These are phyloP conservation scores for Mucor saturninus DNA, from an alignment of 371 early-diverging fungal genomes.

Conservation along the genomic window DNA sequence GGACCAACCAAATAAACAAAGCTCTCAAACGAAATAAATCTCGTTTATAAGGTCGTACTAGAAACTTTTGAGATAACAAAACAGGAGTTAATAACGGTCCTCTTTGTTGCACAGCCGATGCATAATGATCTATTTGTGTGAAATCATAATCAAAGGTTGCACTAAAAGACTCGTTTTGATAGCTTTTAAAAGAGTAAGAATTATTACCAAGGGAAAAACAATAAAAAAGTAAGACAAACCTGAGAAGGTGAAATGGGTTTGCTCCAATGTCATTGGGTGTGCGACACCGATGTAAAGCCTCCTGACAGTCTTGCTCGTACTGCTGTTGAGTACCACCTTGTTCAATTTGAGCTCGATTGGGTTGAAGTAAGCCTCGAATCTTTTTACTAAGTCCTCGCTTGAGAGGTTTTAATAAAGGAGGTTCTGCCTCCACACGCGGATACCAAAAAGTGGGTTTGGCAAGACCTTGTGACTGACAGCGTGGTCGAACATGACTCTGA, in stretches of 20 bases:
- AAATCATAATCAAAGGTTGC: constrained; percentile 28
- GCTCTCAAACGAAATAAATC: constrained; percentile 52
- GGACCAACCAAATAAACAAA: constrained; percentile 62
- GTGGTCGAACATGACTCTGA: neutral
- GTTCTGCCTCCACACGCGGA: constrained; percentile 28
- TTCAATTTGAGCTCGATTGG: constrained; percentile 38
- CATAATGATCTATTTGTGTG: constrained; percentile 58
- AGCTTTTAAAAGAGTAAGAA: neutral
- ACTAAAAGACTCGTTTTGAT: too few species aligned
- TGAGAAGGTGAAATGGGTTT: constrained; percentile 42
- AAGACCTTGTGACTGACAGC: constrained; percentile 10
- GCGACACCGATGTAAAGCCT: constrained; percentile 30
- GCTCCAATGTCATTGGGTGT: constrained; percentile 21
- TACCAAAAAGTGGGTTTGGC: constrained; percentile 45
- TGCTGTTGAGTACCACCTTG: constrained; percentile 36
- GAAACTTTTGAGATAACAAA: constrained; percentile 56
- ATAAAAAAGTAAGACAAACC: constrained; percentile 19
- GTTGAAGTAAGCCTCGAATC: constrained; percentile 40
- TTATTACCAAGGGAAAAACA: neutral
- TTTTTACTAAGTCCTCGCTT: constrained; percentile 37
- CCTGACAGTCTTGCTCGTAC: constrained; percentile 20
- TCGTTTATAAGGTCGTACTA: constrained; percentile 57
- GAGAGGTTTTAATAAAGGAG: constrained; percentile 22
- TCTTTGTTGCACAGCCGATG: constrained; percentile 60
- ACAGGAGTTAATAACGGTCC: constrained; percentile 57